Conservation (phyloP, 129 eudicot genomes). For the Deinandra increscens region DNA sequence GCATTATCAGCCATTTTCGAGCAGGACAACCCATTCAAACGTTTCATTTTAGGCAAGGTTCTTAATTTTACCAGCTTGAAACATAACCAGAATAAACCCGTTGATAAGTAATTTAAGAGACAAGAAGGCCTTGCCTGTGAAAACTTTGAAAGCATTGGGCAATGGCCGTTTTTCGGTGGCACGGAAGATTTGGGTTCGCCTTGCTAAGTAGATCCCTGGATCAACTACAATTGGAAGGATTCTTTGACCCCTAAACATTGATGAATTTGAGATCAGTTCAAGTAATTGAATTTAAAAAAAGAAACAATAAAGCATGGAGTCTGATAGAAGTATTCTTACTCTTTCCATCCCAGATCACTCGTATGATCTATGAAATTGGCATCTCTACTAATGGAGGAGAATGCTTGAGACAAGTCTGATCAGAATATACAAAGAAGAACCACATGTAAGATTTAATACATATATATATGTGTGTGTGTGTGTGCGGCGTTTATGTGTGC, state of each 20-base stretch:
- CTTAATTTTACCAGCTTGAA: neutral
- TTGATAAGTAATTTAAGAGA: constrained; percentile 13
- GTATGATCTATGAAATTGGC: constrained; percentile 93
- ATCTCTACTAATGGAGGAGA: constrained; percentile 79
- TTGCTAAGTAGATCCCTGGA: constrained; percentile 85
- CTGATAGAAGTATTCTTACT: constrained; percentile 48
- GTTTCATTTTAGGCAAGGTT: neutral
- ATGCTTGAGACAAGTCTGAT: constrained; percentile 90
- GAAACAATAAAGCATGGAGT: neutral
- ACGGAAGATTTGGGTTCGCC: constrained; percentile 85
- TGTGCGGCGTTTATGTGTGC: neutral
- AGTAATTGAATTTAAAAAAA: constrained; percentile 4
- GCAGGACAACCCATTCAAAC: neutral
- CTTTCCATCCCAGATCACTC: constrained; percentile 98
- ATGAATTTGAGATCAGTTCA: neutral
- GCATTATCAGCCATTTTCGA: neutral
- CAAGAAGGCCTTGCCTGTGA: constrained; percentile 58
- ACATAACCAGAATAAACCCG: neutral
- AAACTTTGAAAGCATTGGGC: constrained; percentile 82
- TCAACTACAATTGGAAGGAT: constrained; percentile 87
- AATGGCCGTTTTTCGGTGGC: constrained; percentile 85
- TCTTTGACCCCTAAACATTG: constrained; percentile 61
- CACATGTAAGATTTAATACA: constrained; percentile 7
- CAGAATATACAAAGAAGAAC: constrained; percentile 32
- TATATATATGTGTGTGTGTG: neutral